Evolutionary conservation across 2,329 filamentous ascomycete species (phyloP), one percentile per base, ranked within the genome.

Genomic region (Sphaerulina populicola): DNA sequence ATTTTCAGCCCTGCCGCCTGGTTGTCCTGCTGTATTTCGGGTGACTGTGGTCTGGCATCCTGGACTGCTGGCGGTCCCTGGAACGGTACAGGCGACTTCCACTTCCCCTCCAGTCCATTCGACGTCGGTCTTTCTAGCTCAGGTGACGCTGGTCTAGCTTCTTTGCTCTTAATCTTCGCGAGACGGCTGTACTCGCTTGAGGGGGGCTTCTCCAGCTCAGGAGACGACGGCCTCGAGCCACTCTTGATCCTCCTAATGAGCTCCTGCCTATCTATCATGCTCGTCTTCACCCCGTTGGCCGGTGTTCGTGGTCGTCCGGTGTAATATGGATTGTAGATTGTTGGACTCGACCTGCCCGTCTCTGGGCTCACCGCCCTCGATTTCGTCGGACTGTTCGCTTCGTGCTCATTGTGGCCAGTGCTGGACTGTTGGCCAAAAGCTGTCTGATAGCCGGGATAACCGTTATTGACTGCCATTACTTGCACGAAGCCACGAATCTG

Each of bases 161-260:
- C 62, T 47, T 55, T 51, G 42, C 58, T 80, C 72, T 96, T 96
- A 57, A 96, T 76, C 58, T 83, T 79, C 68, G 97, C 95, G 60
- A 96, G 73, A 67, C 54, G 72, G 72, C 49, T 69, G 68, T 59
- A 35, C 49, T 52, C 44, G 53, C 48, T 49, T 27, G 52, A 54
- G 27, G 43, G 7, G 4, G 52, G 52, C 48, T 54, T 55, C 41
- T 59, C 57, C 39, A 62, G 31, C 49, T 62, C 60, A 11, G 60
- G 60, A 36, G 59, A 61, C 11, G 54, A 56, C 9, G 64, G 61
- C 39, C 64, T 54, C 12, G 62, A 64, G 6, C 60, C 61, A 46
- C 57, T 81, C 72, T 96, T 96, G 59, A 96, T 77, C 57, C 83
- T 79, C 68, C 89, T 80, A 51, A 97, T 96, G 61, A 95, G 73